phyloP scores from a whole-genome alignment of 2,329 filamentous ascomycete genomes.

The Microcyclosporella mali region DNA sequence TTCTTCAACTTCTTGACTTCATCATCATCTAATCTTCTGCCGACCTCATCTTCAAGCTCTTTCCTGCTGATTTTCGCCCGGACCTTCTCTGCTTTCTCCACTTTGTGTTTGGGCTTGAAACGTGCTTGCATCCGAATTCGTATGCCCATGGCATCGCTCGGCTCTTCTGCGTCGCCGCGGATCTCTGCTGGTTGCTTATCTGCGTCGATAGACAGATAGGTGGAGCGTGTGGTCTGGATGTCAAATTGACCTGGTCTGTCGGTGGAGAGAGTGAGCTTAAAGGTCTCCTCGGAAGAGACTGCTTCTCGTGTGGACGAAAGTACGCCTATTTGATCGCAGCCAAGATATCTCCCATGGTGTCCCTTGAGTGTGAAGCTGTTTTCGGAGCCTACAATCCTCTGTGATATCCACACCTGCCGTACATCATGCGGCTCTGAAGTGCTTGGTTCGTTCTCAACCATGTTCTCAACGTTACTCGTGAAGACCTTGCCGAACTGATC shows the following conservation, averaged over 20 bases:
- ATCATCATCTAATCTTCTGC: slow-evolving; percentile 52
- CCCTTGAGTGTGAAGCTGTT: slow-evolving; percentile 74
- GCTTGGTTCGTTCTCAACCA: slow-evolving; percentile 72
- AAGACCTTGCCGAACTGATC: slow-evolving; percentile 86
- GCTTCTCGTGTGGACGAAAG: slow-evolving; percentile 73
- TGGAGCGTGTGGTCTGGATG: slow-evolving; percentile 50
- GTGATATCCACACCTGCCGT: slow-evolving; percentile 90
- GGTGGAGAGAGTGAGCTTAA: slow-evolving; percentile 43
- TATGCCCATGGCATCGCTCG: slow-evolving; percentile 64
- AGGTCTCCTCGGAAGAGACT: slow-evolving; percentile 77
- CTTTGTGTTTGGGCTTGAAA: slow-evolving; percentile 79
- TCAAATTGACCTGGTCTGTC: slow-evolving; percentile 21
- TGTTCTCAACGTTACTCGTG: slow-evolving; percentile 73
- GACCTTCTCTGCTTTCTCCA: slow-evolving; percentile 75
- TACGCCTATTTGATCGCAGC: slow-evolving; percentile 76
- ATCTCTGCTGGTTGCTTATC: slow-evolving; percentile 54
- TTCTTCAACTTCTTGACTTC: slow-evolving; percentile 79
- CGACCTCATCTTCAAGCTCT: slow-evolving; percentile 46
- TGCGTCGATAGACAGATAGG: slow-evolving; percentile 56
- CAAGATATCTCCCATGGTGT: slow-evolving; percentile 79
- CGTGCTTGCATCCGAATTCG: slow-evolving; percentile 89
- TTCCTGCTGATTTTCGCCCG: slow-evolving; percentile 77
- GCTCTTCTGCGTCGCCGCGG: slow-evolving; percentile 65
- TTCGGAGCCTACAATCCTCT: slow-evolving; percentile 73
- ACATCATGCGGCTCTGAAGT: slow-evolving; percentile 95